Base-by-base conservation (phyloP, 1,284 basidiomycete species). In the Apiotrichum veenhuisii region DNA sequence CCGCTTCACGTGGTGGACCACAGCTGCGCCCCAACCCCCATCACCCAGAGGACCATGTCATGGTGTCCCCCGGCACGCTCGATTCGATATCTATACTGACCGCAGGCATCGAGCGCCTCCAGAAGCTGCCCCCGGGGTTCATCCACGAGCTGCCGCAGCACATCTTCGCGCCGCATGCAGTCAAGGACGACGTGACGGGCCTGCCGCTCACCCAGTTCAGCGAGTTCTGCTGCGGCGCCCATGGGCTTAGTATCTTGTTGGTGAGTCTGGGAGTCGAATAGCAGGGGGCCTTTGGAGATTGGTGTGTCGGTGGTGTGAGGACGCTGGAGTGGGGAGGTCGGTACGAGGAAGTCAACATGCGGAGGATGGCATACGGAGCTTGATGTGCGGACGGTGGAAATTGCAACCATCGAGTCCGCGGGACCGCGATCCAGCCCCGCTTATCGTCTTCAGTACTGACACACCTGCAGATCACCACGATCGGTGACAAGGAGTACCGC, bases 191-290 rank as follows among this genome's bases (percentile, higher is more conserved):
- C 25, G 64, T 76, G 23, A 86, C 84, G 2, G 83, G 83, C 0
- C 82, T 85, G 7, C 87, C 87, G 2, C 74, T 88, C 9, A 61
- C 89, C 7, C 83, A 89, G 65, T 82, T 91, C 44, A 84, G 89
- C 63, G 81, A 85, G 53, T 88, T 85, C 67, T 90, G 88, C 68
- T 91, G 88, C 68, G 88, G 87, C 8, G 88, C 88, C 1, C 89
- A 91, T 75, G 89, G 89, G 0, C 87, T 91, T 65, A 83, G 88
- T 27, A 85, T 84, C 30, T 76, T 90, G 42, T 85, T 91, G 60
- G 88, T 88, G 69, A 67, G 83, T 70, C 17, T 25, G 10, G 22
- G 17, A 33, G 14, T 22, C n/a, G n/a, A n/a, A n/a, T n/a, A n/a
- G n/a, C n/a, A n/a, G n/a, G n/a, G n/a, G n/a, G n/a, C n/a, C n/a